Conservation (phyloP, 805 yeast genomes). For the Wickerhamomyces hampshirensis region DNA sequence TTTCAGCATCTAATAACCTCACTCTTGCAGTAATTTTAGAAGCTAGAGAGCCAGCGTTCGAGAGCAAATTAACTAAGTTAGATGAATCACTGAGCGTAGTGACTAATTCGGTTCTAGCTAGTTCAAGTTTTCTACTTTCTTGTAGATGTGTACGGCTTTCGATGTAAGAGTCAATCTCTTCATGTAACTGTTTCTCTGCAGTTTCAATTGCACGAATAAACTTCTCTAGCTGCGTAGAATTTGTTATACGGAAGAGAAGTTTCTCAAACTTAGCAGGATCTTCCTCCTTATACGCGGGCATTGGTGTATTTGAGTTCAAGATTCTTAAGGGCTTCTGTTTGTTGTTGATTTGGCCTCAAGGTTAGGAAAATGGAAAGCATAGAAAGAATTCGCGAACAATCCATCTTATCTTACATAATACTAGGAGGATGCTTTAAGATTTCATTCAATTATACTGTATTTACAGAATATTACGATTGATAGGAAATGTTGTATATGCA, state of each 20-base stretch:
- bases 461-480: no score
- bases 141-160: conserved; percentile 22
- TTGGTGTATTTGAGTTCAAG: no score
- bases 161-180: conserved; percentile 22
- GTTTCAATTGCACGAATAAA: conserved; percentile 22
- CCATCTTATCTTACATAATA: no score
- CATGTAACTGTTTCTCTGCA: conserved; percentile 18
- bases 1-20: conserved; percentile 64
- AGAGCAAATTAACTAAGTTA: conserved; percentile 46
- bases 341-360: not conserved
- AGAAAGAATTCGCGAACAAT: no score
- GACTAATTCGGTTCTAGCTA: conserved; percentile 59
- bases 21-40: conserved; percentile 64
- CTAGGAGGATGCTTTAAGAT: no score
- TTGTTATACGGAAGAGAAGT: conserved; percentile 20
- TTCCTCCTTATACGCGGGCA: no score
- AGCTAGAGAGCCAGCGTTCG: conserved; percentile 62
- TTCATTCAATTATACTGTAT: no score
- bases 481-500: no score
- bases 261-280: conserved; percentile 15
- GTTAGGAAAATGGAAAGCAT: no score
- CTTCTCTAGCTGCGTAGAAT: conserved; percentile 20
- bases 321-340: no score
- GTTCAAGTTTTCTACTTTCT: conserved; percentile 44
- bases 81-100: conserved; percentile 54